phyloP scores from a whole-genome alignment of 2,329 filamentous ascomycete species.

The Beauveria pseudobassiana region DNA sequence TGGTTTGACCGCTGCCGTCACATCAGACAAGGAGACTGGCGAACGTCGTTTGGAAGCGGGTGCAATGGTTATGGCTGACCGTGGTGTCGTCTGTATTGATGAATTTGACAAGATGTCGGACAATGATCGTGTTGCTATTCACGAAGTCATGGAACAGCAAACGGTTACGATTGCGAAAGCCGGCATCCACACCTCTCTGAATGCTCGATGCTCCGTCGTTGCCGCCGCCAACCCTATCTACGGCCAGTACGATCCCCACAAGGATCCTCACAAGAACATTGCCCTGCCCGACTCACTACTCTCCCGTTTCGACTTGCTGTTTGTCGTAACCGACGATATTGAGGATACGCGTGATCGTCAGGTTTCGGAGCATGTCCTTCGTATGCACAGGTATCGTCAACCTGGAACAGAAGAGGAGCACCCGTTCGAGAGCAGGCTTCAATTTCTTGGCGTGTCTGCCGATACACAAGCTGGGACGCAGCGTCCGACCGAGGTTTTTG shows the following conservation, averaged over 20 bases:
- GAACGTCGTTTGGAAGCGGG: conserved; percentile 91
- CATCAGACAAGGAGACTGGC: conserved; percentile 93
- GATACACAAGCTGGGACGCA: conserved; percentile 69
- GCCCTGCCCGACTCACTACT: conserved; percentile 91
- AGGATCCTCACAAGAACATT: conserved; percentile 98
- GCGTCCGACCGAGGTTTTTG: conserved; percentile 78
- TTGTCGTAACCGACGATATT: conserved; percentile 96
- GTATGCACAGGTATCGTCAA: conserved; percentile 93
- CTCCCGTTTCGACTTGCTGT: conserved; percentile 96
- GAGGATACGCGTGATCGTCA: conserved; percentile 86
- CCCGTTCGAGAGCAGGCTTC: conserved; percentile 84
- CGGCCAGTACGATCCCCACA: conserved; percentile 96
- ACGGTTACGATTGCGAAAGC: conserved; percentile 98
- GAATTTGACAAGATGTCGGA: conserved; percentile 99
- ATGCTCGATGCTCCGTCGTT: conserved; percentile 92
- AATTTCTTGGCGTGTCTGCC: conserved; percentile 80
- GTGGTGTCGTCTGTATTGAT: conserved; percentile 96
- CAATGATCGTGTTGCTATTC: conserved; percentile 93
- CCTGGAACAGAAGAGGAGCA: conserved; percentile 85
- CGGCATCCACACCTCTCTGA: conserved; percentile 94
- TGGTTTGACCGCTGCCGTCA: conserved; percentile 94
- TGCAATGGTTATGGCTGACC: conserved; percentile 96
- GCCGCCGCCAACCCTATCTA: conserved; percentile 97
- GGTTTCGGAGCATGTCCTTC: conserved; percentile 91
- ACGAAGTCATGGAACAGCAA: conserved; percentile 99